Evolutionary conservation across 2,329 filamentous ascomycete species (phyloP), one percentile per base, ranked within the genome.

Genomic region (Claviceps capensis): DNA sequence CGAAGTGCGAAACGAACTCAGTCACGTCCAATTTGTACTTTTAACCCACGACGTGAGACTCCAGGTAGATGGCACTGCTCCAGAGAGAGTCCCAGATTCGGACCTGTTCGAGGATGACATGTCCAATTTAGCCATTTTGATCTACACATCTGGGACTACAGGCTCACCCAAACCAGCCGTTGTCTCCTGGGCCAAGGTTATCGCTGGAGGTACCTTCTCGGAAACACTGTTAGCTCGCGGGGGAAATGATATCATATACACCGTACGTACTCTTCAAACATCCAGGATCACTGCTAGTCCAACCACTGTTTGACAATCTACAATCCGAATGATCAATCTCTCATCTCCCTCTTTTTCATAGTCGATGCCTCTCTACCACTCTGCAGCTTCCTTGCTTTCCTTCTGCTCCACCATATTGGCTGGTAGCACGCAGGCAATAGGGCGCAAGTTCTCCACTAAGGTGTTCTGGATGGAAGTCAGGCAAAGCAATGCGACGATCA

Each of bases 351-450:
- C 4, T 40, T 48, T n/a, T 2, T 13, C 34, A 11, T 30, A 54
- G 83, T 83, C 83, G 52, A 94, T 95, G 87, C 89, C 89, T 0
- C 74, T 95, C 6, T 95, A 95, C 63, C 89, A 95, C 69, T 84
- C 85, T 42, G 88, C 88, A 0, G 89, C 86, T 13, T 71, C 79
- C 4, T 59, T 93, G 6, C 74, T 95, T 44, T 86, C 83, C 23
- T 78, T 90, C 53, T 66, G 75, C 47, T 72, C 79, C 47, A 76
- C 78, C 23, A 65, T 93, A 36, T 65, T 75, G 51, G 67, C 69
- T 1, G 84, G 83, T 43, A 76, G 74, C 40, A 86, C 88, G 0
- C 70, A 90, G 49, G 78, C 86, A 26, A 68, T 95, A 16, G 85
- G 86, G 47, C 81, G 79, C 58, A 86, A 84, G 60, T 94, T 95